phyloP scores from a whole-genome alignment of 441 rosid species.

The Erodium chrysanthum region DNA sequence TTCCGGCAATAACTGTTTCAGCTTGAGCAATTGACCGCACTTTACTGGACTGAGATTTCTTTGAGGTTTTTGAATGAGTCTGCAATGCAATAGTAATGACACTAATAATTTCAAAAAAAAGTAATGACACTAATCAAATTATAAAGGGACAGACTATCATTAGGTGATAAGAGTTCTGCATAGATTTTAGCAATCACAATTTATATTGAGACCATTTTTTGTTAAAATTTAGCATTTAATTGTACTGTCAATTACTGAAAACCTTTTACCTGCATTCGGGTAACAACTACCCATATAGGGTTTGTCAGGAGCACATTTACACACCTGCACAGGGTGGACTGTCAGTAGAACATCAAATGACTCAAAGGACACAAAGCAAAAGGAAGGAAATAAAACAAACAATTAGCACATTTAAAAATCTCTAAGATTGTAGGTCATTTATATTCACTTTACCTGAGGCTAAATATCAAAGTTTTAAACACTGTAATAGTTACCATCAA shows the following conservation, averaged over 20 bases:
- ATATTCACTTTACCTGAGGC: background rate
- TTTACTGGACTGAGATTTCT: conserved; percentile 27
- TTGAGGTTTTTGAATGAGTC: conserved; percentile 60
- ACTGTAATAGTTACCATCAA: too few species aligned
- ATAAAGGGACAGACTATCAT: too few species aligned
- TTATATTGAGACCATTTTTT: too few species aligned
- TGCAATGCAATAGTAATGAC: conserved; percentile 26
- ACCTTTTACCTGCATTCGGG: conserved; percentile 83
- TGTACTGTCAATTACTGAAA: background rate
- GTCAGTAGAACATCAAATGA: background rate
- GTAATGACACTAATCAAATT: background rate
- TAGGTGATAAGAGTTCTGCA: background rate
- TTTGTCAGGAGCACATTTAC: conserved; percentile 83
- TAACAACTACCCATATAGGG: conserved; percentile 94
- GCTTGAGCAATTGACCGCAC: conserved; percentile 31
- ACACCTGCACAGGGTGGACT: conserved; percentile 37
- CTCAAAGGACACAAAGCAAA: background rate
- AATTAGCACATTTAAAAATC: background rate
- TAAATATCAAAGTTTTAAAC: background rate
- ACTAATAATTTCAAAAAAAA: too few species aligned
- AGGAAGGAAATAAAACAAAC: background rate
- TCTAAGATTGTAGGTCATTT: background rate
- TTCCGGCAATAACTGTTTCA: conserved; percentile 30
- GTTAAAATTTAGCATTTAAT: background rate
- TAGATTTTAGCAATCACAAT: background rate